Evolutionary conservation across 176 grass and related monocot species (phyloP).

Genomic region (Oryza glaberrima): DNA sequence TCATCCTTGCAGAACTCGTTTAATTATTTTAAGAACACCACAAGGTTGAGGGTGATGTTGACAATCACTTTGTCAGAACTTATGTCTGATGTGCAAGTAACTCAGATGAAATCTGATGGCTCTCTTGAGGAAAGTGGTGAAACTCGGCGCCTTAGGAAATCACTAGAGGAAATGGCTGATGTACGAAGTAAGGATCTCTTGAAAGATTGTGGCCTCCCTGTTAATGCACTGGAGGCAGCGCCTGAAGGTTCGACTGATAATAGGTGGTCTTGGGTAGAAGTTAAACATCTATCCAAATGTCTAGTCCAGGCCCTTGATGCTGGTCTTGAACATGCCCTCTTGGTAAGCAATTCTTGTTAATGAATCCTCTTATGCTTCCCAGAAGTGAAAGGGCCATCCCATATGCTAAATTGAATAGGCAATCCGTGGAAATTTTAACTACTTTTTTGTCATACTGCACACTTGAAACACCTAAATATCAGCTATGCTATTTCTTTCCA

Average conservation of each 20-base stretch:
- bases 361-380: slow-evolving; percentile 26
- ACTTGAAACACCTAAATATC: slow-evolving; percentile 13
- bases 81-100: slow-evolving; percentile 96
- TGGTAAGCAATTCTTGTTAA: slow-evolving; percentile 62
- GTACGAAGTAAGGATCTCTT: slow-evolving; percentile 62
- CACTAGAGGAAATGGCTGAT: slow-evolving; percentile 92
- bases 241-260: slow-evolving; percentile 77
- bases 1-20: slow-evolving; percentile 77
- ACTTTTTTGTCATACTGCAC: slow-evolving; percentile 17
- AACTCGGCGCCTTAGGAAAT: slow-evolving; percentile 84
- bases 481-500: slow-evolving; percentile 13
- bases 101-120: slow-evolving; percentile 94
- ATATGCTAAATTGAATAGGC: slow-evolving; percentile 25
- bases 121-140: slow-evolving; percentile 98
- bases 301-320: slow-evolving; percentile 96
- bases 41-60: slow-evolving; percentile 94
- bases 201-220: slow-evolving; percentile 79
- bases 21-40: slow-evolving; percentile 90
- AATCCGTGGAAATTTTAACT: not conserved
- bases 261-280: slow-evolving; percentile 94
- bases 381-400: slow-evolving; percentile 17
- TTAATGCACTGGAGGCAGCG: slow-evolving; percentile 60
- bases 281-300: slow-evolving; percentile 84
- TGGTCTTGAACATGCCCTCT: slow-evolving; percentile 86
- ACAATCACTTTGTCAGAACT: slow-evolving; percentile 98